Conservation (phyloP, 2,329 filamentous ascomycete species). For the Alternaria postmessia region DNA sequence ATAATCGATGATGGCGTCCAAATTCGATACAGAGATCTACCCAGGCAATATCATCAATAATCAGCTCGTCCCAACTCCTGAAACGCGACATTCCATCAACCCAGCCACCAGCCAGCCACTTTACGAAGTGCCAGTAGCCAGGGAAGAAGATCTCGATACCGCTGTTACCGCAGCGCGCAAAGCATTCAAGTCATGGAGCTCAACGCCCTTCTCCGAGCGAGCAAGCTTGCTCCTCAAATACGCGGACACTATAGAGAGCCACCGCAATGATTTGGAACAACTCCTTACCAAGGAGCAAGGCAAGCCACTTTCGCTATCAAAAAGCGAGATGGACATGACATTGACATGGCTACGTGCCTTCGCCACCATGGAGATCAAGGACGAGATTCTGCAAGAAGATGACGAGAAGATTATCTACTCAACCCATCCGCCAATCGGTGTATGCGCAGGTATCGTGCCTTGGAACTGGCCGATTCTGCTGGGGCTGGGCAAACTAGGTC, state of each 20-base stretch:
- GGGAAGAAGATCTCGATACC: conserved; percentile 57
- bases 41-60: conserved; percentile 60
- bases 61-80: conserved; percentile 51
- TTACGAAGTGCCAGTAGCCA: conserved; percentile 58
- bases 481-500: conserved; percentile 62
- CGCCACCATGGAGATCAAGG: conserved; percentile 34
- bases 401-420: conserved; percentile 50
- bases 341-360: conserved; percentile 43
- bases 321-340: conserved; percentile 24
- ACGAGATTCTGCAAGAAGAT: not conserved
- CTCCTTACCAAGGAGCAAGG: conserved; percentile 37
- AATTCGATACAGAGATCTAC: conserved; percentile 18
- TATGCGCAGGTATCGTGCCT: conserved; percentile 50
- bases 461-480: conserved; percentile 55
- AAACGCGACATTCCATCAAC: conserved; percentile 58
- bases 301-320: conserved; percentile 32
- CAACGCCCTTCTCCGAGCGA: conserved; percentile 29
- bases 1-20: not conserved
- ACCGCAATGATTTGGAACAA: conserved; percentile 30
- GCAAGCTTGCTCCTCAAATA: conserved; percentile 27
- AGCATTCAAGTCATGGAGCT: conserved; percentile 57
- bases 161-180: conserved; percentile 56
- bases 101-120: conserved; percentile 59
- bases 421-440: conserved; percentile 56
- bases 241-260: conserved; percentile 29